Percentiles rank a stretch among this genome's conserved stretches.
Conservation (phyloP, 139 green algal genomes). For the Dunaliella primolecta region DNA sequence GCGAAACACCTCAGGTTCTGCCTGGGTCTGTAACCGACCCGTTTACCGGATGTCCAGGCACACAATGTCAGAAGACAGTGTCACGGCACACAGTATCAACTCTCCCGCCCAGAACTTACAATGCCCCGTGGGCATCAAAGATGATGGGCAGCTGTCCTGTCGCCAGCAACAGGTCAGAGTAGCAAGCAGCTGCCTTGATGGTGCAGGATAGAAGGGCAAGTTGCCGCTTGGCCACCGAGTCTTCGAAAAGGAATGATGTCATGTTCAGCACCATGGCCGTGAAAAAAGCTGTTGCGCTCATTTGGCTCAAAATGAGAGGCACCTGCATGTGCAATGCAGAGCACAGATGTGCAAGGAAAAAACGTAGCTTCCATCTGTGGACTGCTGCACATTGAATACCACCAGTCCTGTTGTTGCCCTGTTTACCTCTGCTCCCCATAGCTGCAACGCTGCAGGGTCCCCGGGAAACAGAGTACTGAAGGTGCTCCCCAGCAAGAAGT, state of each 20-base stretch:
- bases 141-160: not conserved
- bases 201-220: slow-evolving; percentile 45
- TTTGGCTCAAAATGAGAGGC: slow-evolving; percentile 21
- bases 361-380: not conserved
- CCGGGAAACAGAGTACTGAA: no score
- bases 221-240: slow-evolving; percentile 38
- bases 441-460: not conserved
- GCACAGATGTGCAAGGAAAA: not conserved
- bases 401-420: not conserved
- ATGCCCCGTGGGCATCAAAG: not conserved
- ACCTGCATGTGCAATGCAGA: slow-evolving; percentile 3
- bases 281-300: slow-evolving; percentile 47
- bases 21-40: no score
- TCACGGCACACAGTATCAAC: no score
- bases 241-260: slow-evolving; percentile 47
- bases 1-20: no score
- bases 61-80: no score
- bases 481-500: no score
- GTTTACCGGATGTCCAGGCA: no score
- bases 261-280: slow-evolving; percentile 55
- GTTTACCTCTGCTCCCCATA: not conserved
- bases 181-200: slow-evolving; percentile 50
- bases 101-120: not conserved
- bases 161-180: slow-evolving; percentile 47
- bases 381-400: not conserved